Conservation (phyloP, 345 rosid genomes). For the Hibiscus trionum region DNA sequence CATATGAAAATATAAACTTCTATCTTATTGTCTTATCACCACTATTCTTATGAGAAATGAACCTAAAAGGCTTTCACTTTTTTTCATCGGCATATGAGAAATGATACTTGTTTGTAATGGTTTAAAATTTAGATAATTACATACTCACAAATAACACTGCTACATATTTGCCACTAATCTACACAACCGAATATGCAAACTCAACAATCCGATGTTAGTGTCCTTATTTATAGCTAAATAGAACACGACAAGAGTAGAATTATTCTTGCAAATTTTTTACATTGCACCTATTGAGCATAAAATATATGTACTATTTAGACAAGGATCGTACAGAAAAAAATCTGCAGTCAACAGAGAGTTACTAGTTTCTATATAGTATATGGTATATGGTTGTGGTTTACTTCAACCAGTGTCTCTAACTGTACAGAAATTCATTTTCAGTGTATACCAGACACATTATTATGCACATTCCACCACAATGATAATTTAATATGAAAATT, state of each 20-base stretch:
- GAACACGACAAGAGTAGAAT: too few relatives aligned
- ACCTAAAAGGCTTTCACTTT: not conserved
- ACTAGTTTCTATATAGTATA: not conserved
- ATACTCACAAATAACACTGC: too few relatives aligned
- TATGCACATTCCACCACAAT: not conserved
- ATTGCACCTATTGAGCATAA: too few relatives aligned
- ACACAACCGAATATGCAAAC: too few relatives aligned
- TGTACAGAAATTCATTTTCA: not conserved
- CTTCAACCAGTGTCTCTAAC: not conserved
- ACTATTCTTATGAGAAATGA: not conserved
- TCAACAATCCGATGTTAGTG: too few relatives aligned
- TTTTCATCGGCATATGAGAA: not conserved
- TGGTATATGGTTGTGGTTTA: not conserved
- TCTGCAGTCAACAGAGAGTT: not conserved
- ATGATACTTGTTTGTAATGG: not conserved
- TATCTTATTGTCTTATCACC: not conserved
- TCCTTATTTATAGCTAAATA: too few relatives aligned
- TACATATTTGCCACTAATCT: too few relatives aligned
- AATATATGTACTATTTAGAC: too few relatives aligned
- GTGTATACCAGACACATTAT: not conserved
- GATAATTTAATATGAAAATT: not conserved
- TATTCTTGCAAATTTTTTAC: too few relatives aligned
- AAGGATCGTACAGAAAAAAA: too few relatives aligned
- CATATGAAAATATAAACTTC: not conserved
- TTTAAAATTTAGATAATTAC: too few relatives aligned